Percentiles rank a stretch among this genome's conserved stretches.
Conservation (phyloP, 345 rosid species). For the Raphanus raphanistrum region DNA sequence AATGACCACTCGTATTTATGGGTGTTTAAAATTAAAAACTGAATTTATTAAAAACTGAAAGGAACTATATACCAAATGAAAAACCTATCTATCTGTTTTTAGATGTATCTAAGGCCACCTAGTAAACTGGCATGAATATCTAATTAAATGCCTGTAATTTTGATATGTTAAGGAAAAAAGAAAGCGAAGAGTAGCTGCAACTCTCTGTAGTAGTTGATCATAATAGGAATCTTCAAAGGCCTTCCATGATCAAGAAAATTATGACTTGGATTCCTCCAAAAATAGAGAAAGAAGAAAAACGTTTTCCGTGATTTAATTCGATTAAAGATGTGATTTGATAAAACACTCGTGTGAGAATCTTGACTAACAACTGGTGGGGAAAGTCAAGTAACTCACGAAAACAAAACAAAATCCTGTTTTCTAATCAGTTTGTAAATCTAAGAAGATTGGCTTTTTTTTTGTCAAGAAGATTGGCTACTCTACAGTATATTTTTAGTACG, state of each 20-base stretch:
- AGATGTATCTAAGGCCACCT: too few species aligned
- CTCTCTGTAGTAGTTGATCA: slow-evolving; percentile 45
- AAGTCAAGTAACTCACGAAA: background rate
- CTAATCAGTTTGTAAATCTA: background rate
- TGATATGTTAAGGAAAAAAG: slow-evolving; percentile 39
- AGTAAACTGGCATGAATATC: background rate
- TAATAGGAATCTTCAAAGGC: slow-evolving; percentile 56
- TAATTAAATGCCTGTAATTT: background rate
- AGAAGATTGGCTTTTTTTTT: too few species aligned
- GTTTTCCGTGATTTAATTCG: background rate
- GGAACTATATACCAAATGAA: too few species aligned
- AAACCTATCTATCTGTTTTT: too few species aligned
- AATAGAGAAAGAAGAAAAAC: background rate
- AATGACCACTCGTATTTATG: too few species aligned
- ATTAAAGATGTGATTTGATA: slow-evolving; percentile 1
- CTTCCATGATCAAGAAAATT: slow-evolving; percentile 44
- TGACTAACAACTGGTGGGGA: slow-evolving; percentile 32
- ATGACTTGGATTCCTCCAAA: background rate
- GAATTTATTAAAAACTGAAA: too few species aligned
- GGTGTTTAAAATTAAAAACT: too few species aligned
- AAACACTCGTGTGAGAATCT: background rate
- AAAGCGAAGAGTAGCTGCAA: slow-evolving; percentile 70
- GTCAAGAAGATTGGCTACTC: too few species aligned
- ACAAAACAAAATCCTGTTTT: background rate
- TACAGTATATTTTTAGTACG: too few species aligned